Base-by-base conservation (phyloP, 2,329 filamentous ascomycete species). In the Calonectria montana region DNA sequence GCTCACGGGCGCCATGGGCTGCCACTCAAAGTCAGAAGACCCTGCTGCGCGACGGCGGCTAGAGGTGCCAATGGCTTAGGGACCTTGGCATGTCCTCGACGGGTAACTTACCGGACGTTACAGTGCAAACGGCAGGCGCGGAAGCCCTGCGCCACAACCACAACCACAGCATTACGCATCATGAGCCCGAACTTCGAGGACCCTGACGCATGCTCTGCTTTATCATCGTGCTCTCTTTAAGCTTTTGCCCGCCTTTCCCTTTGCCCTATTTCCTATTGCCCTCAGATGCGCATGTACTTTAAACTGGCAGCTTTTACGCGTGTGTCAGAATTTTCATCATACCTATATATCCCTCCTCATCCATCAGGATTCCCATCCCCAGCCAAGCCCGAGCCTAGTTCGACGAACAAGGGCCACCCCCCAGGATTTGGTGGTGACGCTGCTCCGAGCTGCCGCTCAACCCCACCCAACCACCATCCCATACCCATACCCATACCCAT, bases 141-240 rank as follows among this genome's bases (percentile, higher is more conserved):
- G 43, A 25, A 64, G 25, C 41, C 68, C 71, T 73, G 71, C 71
- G 71, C 71, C 71, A 71, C 71, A 71, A 67, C 61, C 69, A 57
- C 45, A 21, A 41, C 31, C 43, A 71, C 63, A 35, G 31, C 31
- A 35, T 67, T 70, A 48, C 69, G 69, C 25, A 31, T 62, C 65
- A 68, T 68, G 57, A 55, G 53, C 65, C 47, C 25, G 57, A 37
- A 35, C 31, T 35, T 35, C 31, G 47, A 13, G 53, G 53, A 39
- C 53, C 53, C 53, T 59, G 53, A 35, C 53, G 53, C 53, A 59
- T 37, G 15, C 39, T 45, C 27, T 57, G 37, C 57, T 45, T 62
- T 62, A 27, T 62, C 57, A 45, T 62, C 65, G 21, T 67, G 45
- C 48, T 53, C 43, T 13, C 47, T 27, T 66, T 66, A 53, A 39